A percentile compares a stretch with the other conserved stretches of the same genome.
Conservation (phyloP, 2,329 filamentous ascomycete species). For the Neofusicoccum ribis region DNA sequence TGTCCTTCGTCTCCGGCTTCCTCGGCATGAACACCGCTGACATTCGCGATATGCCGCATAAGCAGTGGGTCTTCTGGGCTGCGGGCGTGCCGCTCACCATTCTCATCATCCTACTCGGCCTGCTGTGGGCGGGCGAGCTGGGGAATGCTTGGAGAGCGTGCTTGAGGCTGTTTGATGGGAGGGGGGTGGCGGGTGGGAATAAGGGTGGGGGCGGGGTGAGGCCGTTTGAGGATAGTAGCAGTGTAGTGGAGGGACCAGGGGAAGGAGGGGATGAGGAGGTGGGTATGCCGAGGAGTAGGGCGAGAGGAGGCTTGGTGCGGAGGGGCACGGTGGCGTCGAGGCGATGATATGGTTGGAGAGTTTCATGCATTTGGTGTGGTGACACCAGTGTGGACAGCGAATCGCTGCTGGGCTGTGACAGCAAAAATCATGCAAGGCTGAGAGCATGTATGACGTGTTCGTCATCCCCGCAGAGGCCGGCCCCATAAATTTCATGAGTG, state of each 20-base stretch:
- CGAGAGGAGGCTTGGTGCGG: background rate
- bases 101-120: background rate
- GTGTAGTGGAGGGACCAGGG: background rate
- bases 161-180: background rate
- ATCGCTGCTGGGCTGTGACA: too few relatives aligned
- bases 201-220: background rate
- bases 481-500: too few relatives aligned
- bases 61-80: slow-evolving; percentile 44
- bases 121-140: background rate
- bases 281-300: background rate
- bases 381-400: too few relatives aligned
- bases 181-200: background rate
- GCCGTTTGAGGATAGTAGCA: background rate
- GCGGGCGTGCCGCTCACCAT: background rate
- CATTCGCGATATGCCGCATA: slow-evolving; percentile 42
- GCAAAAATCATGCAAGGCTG: too few relatives aligned
- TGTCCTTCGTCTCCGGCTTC: slow-evolving; percentile 46
- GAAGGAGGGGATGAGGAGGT: background rate
- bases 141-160: background rate
- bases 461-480: too few relatives aligned
- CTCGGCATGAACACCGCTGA: slow-evolving; percentile 47
- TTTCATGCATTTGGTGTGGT: too few relatives aligned
- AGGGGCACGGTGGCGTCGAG: slow-evolving; percentile 52
- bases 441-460: too few relatives aligned
- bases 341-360: too few relatives aligned